These are phyloP conservation scores for Backusella mclennaniae DNA, from an alignment of 192 early-diverging fungal species.

Conservation along the genomic window DNA sequence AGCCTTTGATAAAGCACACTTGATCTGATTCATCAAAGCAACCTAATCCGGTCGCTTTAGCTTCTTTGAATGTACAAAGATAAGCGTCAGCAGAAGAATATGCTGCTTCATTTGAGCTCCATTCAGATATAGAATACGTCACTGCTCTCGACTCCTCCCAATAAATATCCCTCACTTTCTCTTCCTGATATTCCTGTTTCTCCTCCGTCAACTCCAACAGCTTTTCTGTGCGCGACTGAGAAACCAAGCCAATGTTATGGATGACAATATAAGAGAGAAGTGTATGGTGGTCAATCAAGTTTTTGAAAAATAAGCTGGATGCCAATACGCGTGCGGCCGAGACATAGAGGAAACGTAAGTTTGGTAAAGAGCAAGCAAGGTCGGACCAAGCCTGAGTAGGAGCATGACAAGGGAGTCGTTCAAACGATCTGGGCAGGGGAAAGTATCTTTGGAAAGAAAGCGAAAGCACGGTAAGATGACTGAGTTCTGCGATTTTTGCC, in stretches of 20 bases:
- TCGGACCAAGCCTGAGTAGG: conserved; percentile 18
- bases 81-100: neutral
- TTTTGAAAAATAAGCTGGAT: neutral
- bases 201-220: neutral
- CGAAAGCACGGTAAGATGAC: conserved; percentile 19
- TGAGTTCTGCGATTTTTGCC: neutral
- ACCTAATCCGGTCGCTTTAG: conserved; percentile 16
- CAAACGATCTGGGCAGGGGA: conserved; percentile 10
- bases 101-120: neutral
- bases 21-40: conserved; percentile 32
- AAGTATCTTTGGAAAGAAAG: conserved; percentile 26
- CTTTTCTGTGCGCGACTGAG: neutral
- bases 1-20: conserved; percentile 37
- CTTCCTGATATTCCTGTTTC: neutral
- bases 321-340: conserved; percentile 15
- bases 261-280: conserved; percentile 25
- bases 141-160: neutral
- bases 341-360: conserved; percentile 22
- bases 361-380: conserved; percentile 11
- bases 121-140: neutral
- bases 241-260: conserved; percentile 23
- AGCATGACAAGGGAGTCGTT: conserved; percentile 23
- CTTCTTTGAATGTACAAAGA: conserved; percentile 23
- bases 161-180: neutral
- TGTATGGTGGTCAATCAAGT: conserved; percentile 2